Conservation (phyloP, 2,329 filamentous ascomycete genomes). For the Cladosporium sp. region DNA sequence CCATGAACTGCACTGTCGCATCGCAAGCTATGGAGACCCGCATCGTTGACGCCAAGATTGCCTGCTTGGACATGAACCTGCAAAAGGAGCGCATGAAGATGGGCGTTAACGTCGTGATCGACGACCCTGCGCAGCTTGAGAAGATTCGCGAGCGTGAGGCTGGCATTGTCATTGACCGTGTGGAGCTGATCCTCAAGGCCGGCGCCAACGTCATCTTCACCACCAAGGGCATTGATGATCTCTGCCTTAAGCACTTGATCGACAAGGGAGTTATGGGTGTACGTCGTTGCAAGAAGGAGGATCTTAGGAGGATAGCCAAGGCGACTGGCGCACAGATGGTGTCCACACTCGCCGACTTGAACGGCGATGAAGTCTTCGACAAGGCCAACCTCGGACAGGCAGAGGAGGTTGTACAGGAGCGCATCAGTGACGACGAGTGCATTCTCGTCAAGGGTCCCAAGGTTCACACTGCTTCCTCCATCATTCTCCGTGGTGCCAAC, state of each 20-base stretch:
- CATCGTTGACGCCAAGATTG: slow-evolving; percentile 92
- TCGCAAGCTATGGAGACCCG: slow-evolving; percentile 97
- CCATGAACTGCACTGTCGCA: slow-evolving; percentile 96
- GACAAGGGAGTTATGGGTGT: slow-evolving; percentile 96
- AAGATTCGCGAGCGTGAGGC: slow-evolving; percentile 93
- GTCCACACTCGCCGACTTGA: slow-evolving; percentile 90
- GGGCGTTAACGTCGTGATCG: slow-evolving; percentile 95
- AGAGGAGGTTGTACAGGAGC: slow-evolving; percentile 96
- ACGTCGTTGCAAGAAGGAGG: slow-evolving; percentile 97
- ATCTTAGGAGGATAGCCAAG: slow-evolving; percentile 90
- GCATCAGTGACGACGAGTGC: slow-evolving; percentile 98
- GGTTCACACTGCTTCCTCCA: slow-evolving; percentile 87
- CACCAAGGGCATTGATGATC: slow-evolving; percentile 97
- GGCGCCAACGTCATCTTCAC: slow-evolving; percentile 95
- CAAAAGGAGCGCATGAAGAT: slow-evolving; percentile 99
- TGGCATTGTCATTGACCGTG: slow-evolving; percentile 87
- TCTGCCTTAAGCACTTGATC: slow-evolving; percentile 90
- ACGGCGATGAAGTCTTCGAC: slow-evolving; percentile 96
- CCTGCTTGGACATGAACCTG: slow-evolving; percentile 94
- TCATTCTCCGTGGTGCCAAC: slow-evolving; percentile 93
- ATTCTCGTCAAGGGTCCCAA: slow-evolving; percentile 97
- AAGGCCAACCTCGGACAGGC: slow-evolving; percentile 83
- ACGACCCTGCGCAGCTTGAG: slow-evolving; percentile 95
- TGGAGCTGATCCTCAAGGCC: slow-evolving; percentile 97
- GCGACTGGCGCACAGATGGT: slow-evolving; percentile 92